Base-by-base conservation (phyloP, 768 basidiomycete species). In the Suillus sp. region DNA sequence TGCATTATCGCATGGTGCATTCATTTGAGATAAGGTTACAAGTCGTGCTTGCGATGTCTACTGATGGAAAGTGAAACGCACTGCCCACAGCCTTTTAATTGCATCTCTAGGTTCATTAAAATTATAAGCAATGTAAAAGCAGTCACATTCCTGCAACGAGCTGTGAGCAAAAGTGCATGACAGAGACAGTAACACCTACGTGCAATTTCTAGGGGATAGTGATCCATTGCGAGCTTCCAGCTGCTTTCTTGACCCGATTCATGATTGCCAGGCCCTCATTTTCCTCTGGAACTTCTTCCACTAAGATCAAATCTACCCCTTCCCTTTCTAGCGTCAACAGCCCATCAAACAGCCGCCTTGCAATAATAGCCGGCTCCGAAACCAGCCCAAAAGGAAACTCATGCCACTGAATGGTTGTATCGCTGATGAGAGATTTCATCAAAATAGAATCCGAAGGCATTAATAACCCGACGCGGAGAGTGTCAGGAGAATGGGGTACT, bases 161-260 rank as follows among this genome's bases (percentile, higher is more conserved):
- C 32, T 34, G 27, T 60, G 18, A 60, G 59, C 13, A 57, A 57
- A 57, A 6, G 25, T 20, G 27, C 18, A 27, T 27, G 27, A 20
- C 18, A 57, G 25, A 40, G 37, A 57, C 25, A 3, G 25, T 30
- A n/a, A 30, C 18, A 40, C 37, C 11, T 30, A 57, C 56, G 0
- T 61, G 35, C 59, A 32, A 20, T 34, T n/a, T 58, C 65, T 66
- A 66, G 35, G 50, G 47, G 54, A 64, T 53, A 20, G 50, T 63
- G 10, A 80, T 64, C 77, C 79, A 80, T 42, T 65, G 64, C 11
- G 67, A 69, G 56, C 89, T 85, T 4, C 89, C 86, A 8, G 95
- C 95, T 1, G 96, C 96, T 73, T 98, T 98, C 65, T 84, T 84
- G 30, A 95, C 86, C 20, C 96, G 84, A 74, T 99, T 97, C 94